A percentile compares a stretch with the other conserved stretches of the same genome.
phyloP scores from a whole-genome alignment of 2,329 filamentous ascomycete species.

The Apiospora kogelbergensis region DNA sequence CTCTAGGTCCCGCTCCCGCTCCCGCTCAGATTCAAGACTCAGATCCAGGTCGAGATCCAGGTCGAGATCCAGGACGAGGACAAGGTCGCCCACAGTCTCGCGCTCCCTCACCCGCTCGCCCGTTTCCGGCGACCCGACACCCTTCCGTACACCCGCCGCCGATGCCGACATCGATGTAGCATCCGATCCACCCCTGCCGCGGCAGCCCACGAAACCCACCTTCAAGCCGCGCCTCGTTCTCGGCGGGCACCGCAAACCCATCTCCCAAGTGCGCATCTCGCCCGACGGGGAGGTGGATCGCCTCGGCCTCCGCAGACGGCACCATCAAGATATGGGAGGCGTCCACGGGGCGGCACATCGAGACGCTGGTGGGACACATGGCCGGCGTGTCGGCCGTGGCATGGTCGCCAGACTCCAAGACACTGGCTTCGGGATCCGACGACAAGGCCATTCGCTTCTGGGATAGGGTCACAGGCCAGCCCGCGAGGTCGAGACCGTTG shows the following conservation, averaged over 20 bases:
- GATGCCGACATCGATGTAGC: conserved; percentile 13
- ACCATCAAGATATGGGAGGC: conserved; percentile 92
- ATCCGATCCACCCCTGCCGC: conserved; percentile 29
- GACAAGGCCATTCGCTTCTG: conserved; percentile 95
- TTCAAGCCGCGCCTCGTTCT: conserved; percentile 72
- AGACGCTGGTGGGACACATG: conserved; percentile 90
- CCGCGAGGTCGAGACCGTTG: conserved; percentile 58
- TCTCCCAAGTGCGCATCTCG: conserved; percentile 87
- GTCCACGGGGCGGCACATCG: conserved; percentile 72
- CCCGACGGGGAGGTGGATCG: conserved; percentile 89
- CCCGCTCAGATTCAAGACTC: conserved; percentile 15
- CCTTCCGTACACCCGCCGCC: conserved; percentile 17
- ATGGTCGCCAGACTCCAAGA: conserved; percentile 90
- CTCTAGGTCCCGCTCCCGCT: conserved; percentile 17
- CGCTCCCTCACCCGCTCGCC: conserved; percentile 21
- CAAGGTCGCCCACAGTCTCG: conserved; percentile 17
- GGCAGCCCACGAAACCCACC: conserved; percentile 59
- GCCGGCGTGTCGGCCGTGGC: conserved; percentile 89
- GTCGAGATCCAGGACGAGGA: conserved; percentile 21
- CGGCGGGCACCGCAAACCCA: conserved; percentile 73
- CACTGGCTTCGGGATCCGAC: conserved; percentile 87
- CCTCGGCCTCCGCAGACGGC: conserved; percentile 84
- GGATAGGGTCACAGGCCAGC: conserved; percentile 67
- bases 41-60: conserved; percentile 20
- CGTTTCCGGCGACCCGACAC: conserved; percentile 18